These are phyloP conservation scores for Westerdykella ornata DNA, from an alignment of 2,329 filamentous ascomycete species.

Conservation along the genomic window DNA sequence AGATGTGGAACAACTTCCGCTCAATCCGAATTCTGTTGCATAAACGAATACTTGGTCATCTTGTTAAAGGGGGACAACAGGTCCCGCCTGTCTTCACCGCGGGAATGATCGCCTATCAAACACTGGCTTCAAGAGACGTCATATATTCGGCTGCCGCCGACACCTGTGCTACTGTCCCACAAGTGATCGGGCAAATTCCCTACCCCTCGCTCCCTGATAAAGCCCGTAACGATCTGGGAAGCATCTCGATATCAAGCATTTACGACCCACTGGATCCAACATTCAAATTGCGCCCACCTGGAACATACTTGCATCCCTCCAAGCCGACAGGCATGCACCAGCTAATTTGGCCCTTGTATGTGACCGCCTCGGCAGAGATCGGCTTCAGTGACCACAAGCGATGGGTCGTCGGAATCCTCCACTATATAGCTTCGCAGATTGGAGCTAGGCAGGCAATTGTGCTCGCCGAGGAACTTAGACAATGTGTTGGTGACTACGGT, in stretches of 20 bases:
- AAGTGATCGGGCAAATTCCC: slow-evolving; percentile 24
- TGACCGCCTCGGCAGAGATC: slow-evolving; percentile 11
- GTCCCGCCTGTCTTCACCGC: slow-evolving; percentile 11
- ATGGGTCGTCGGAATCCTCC: slow-evolving; percentile 19
- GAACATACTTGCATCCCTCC: slow-evolving; percentile 18
- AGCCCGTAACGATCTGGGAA: background rate
- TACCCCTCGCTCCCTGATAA: slow-evolving; percentile 8
- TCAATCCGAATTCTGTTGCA: slow-evolving; percentile 20
- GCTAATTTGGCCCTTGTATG: slow-evolving; percentile 25
- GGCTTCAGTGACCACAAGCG: slow-evolving; percentile 12
- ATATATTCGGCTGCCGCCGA: slow-evolving; percentile 9
- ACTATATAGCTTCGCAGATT: slow-evolving; percentile 18
- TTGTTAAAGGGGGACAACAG: slow-evolving; percentile 11
- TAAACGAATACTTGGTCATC: slow-evolving; percentile 14
- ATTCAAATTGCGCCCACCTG: slow-evolving; percentile 14
- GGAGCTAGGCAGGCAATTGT: slow-evolving; percentile 23
- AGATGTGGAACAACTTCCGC: slow-evolving; percentile 29
- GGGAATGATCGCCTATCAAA: slow-evolving; percentile 7
- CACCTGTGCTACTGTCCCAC: slow-evolving; percentile 22
- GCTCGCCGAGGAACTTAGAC: slow-evolving; percentile 16
- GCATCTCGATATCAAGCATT: background rate
- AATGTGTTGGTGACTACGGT: background rate
- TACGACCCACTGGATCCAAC: slow-evolving; percentile 2
- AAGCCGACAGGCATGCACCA: slow-evolving; percentile 20
- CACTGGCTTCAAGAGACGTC: slow-evolving; percentile 10